Conservation (phyloP, 2,329 filamentous ascomycete species). For the Thielaviopsis punctulata region DNA sequence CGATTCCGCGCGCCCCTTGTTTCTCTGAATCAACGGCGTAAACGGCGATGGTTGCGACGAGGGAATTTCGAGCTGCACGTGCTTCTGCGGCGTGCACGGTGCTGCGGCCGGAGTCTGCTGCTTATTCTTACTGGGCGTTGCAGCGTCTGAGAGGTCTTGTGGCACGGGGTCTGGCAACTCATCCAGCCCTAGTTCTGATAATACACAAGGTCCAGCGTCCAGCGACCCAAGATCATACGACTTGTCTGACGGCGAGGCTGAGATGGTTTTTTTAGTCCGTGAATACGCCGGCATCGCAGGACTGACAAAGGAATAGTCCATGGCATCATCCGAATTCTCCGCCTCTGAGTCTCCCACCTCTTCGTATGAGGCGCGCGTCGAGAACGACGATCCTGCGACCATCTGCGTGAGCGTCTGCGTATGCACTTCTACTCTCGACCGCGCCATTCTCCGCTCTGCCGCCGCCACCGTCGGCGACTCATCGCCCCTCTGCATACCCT, state of each 20-base stretch:
- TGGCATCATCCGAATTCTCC: constrained; percentile 16
- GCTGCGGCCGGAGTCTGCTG: constrained; percentile 22
- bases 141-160: background rate
- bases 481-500: background rate
- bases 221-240: background rate
- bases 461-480: constrained; percentile 13
- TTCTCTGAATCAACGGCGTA: constrained; percentile 25
- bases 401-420: constrained; percentile 28
- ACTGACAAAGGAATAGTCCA: background rate
- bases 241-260: background rate
- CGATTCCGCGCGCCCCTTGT: constrained; percentile 19
- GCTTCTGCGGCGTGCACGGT: constrained; percentile 25
- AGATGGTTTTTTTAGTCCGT: background rate
- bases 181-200: no score
- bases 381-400: constrained; percentile 13
- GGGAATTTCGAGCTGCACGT: constrained; percentile 24
- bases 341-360: constrained; percentile 24
- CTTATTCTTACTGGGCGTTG: background rate
- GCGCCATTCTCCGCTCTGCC: constrained; percentile 21
- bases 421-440: constrained; percentile 18
- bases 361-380: background rate
- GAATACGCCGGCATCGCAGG: background rate
- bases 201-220: no score
- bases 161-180: no score
- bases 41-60: constrained; percentile 23